Evolutionary conservation across 108 stramenopile species (phyloP).

Genomic region (Nitzschia palea): DNA sequence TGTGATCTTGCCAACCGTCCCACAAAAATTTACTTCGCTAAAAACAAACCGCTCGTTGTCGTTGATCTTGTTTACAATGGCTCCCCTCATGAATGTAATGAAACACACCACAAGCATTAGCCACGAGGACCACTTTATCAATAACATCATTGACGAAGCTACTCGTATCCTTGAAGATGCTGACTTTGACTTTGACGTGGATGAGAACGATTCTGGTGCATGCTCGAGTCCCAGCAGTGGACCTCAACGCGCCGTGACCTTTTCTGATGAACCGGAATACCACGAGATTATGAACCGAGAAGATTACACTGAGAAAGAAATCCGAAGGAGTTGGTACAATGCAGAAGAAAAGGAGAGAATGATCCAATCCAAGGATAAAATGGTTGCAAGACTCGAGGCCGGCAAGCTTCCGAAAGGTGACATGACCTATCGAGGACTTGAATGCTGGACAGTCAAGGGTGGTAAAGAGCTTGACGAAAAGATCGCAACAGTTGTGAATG

Average conservation of each 20-base stretch:
- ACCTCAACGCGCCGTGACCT: conserved; percentile 11
- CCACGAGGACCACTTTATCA: background rate
- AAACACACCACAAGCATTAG: no score
- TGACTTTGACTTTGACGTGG: background rate
- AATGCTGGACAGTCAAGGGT: conserved; percentile 32
- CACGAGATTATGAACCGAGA: conserved; percentile 6
- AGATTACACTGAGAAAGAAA: conserved; percentile 22
- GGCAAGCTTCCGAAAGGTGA: conserved; percentile 12
- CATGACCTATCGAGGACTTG: conserved; percentile 34
- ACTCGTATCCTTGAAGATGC: background rate
- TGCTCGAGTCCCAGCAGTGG: background rate
- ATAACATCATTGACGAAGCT: background rate
- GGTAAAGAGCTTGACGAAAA: conserved; percentile 18
- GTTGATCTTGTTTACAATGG: no score
- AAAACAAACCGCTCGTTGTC: no score
- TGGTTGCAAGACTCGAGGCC: conserved; percentile 21
- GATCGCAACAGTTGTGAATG: conserved; percentile 13
- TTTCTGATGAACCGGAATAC: background rate
- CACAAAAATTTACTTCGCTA: no score
- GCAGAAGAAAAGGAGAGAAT: conserved; percentile 30
- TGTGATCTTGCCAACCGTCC: no score
- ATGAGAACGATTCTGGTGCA: background rate
- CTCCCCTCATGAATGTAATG: no score
- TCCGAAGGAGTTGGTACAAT: conserved; percentile 25
- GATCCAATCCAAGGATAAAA: conserved; percentile 20